Percentiles rank a stretch among this genome's conserved stretches.
Evolutionary conservation across 441 rosid genomes (phyloP).

Genomic region (Capsella rubella): DNA sequence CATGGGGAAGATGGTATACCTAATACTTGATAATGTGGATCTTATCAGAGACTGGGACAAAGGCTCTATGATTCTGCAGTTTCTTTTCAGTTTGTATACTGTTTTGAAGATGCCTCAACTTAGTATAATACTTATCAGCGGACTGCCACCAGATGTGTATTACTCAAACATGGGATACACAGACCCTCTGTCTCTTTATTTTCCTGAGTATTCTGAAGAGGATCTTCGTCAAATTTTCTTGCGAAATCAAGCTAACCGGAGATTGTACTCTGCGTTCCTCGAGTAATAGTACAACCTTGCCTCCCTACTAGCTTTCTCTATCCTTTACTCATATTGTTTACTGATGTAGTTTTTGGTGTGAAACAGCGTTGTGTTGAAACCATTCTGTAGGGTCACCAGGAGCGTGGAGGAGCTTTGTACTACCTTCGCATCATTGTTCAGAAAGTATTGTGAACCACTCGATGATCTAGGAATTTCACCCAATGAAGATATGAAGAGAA

Average conservation of each 20-base stretch:
- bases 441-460: slow-evolving; percentile 75
- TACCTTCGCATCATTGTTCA: slow-evolving; percentile 60
- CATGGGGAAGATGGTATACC: slow-evolving; percentile 71
- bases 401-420: slow-evolving; percentile 73
- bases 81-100: slow-evolving; percentile 67
- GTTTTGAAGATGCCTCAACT: slow-evolving; percentile 76
- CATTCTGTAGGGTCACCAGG: slow-evolving; percentile 77
- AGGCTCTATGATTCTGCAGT: slow-evolving; percentile 62
- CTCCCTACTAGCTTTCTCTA: slow-evolving; percentile 17
- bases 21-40: slow-evolving; percentile 81
- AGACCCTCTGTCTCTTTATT: slow-evolving; percentile 75
- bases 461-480: slow-evolving; percentile 61
- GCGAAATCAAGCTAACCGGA: slow-evolving; percentile 64
- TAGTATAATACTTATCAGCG: slow-evolving; percentile 75
- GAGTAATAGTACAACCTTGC: slow-evolving; percentile 49
- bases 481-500: slow-evolving; percentile 82
- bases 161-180: slow-evolving; percentile 67
- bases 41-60: slow-evolving; percentile 79
- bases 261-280: slow-evolving; percentile 77
- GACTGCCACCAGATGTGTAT: slow-evolving; percentile 70
- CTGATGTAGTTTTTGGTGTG: slow-evolving; percentile 37
- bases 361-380: slow-evolving; percentile 69
- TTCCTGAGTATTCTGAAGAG: slow-evolving; percentile 76
- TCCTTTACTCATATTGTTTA: not conserved
- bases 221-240: slow-evolving; percentile 76